These are phyloP conservation scores for Luzula sylvatica DNA, from an alignment of 176 grass and related monocot genomes.

Conservation along the genomic window DNA sequence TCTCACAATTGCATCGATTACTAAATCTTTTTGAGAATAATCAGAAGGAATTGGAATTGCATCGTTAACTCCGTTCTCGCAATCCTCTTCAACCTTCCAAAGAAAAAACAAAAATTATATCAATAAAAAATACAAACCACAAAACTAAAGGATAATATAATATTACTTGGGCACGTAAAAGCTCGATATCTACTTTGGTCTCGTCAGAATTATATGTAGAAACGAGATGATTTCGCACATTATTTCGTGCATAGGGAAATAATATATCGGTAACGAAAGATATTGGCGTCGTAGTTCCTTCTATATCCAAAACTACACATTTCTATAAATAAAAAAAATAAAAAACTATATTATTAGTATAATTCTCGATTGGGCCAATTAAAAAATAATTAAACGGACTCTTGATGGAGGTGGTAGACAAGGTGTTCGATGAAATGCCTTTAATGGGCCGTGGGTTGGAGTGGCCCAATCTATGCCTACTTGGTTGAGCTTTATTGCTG, in stretches of 20 bases:
- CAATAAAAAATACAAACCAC: conserved; percentile 22
- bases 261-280: conserved; percentile 87
- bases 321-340: conserved; percentile 23
- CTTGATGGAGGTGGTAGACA: conserved; percentile 45
- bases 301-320: conserved; percentile 81
- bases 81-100: conserved; percentile 69
- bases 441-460: conserved; percentile 54
- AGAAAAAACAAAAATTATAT: conserved; percentile 5
- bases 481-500: conserved; percentile 78
- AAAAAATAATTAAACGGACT: conserved; percentile 36
- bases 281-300: conserved; percentile 94
- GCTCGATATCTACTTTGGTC: conserved; percentile 88
- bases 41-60: conserved; percentile 55
- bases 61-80: conserved; percentile 44
- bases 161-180: conserved; percentile 71
- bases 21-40: conserved; percentile 50
- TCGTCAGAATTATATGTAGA: conserved; percentile 59
- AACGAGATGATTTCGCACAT: conserved; percentile 72
- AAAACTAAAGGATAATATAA: not conserved
- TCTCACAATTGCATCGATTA: conserved; percentile 60
- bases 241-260: conserved; percentile 91
- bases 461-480: conserved; percentile 79
- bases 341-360: no score
- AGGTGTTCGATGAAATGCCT: conserved; percentile 23
- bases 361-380: no score